phyloP scores from a whole-genome alignment of 257 asterid genomes.

The Solanum medicagineum region DNA sequence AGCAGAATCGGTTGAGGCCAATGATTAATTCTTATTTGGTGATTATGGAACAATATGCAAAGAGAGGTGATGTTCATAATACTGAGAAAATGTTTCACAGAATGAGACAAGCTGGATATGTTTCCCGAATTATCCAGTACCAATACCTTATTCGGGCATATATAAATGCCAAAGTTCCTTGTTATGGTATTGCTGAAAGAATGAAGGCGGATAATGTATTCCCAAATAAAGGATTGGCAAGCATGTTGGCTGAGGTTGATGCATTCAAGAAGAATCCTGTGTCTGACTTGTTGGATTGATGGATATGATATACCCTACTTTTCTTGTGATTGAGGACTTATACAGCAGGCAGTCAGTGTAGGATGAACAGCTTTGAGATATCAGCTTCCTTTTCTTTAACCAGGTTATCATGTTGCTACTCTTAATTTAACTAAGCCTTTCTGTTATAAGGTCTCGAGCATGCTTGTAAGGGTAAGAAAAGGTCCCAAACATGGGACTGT shows the following conservation, averaged over 20 bases:
- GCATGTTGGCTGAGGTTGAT: conserved; percentile 30
- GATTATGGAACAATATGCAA: conserved; percentile 46
- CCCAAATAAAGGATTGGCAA: conserved; percentile 24
- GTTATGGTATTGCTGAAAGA: conserved; percentile 59
- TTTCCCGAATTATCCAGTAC: conserved; percentile 25
- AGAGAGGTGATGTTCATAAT: conserved; percentile 55
- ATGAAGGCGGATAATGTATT: conserved; percentile 52
- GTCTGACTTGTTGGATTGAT: conserved; percentile 43
- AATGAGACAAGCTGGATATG: conserved; percentile 47
- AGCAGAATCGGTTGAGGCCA: conserved; percentile 27
- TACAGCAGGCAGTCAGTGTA: not conserved
- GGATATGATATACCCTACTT: not conserved
- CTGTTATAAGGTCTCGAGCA: not conserved
- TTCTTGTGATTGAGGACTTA: not conserved
- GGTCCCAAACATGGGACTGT: not conserved
- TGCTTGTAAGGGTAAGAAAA: not conserved
- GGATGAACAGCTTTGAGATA: not conserved
- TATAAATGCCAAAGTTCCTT: conserved; percentile 38
- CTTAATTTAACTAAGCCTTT: not conserved
- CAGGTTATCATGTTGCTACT: not conserved
- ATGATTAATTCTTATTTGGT: conserved; percentile 23
- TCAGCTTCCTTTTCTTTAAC: not conserved
- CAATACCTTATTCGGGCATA: conserved; percentile 48
- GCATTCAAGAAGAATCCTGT: conserved; percentile 33
- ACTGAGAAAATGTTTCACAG: conserved; percentile 49